Percentiles rank a stretch among this genome's conserved stretches.
These are phyloP conservation scores for Aspergillus tubingensis DNA, from an alignment of 2,329 filamentous ascomycete genomes.

Conservation along the genomic window DNA sequence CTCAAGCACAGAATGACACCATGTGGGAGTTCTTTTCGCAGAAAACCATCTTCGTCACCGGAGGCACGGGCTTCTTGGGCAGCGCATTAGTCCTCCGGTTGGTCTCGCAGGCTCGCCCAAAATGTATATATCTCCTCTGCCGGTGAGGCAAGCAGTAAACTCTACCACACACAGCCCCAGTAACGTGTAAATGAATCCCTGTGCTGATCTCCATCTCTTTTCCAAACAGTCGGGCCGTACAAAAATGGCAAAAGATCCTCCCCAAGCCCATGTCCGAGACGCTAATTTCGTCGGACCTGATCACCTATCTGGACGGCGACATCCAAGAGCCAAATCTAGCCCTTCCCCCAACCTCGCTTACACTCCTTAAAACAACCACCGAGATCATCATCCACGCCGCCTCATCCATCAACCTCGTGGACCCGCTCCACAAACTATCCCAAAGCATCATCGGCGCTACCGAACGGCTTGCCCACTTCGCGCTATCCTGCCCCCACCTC, in stretches of 20 bases:
- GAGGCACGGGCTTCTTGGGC: conserved; percentile 21
- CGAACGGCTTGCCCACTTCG: conserved; percentile 11
- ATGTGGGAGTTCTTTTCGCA: conserved; percentile 22
- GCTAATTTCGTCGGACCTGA: neutral
- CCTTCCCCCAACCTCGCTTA: neutral
- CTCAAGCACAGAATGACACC: neutral
- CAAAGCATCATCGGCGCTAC: conserved; percentile 12
- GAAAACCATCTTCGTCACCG: conserved; percentile 20
- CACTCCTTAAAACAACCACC: conserved; percentile 1
- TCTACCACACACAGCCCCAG: neutral
- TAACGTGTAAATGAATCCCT: neutral
- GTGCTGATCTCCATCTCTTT: neutral
- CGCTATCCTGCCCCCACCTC: conserved; percentile 10
- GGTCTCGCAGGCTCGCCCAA: neutral
- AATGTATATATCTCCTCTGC: conserved; percentile 18
- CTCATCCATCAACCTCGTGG: conserved; percentile 14
- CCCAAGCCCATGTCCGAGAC: neutral
- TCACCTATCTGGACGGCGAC: conserved; percentile 19
- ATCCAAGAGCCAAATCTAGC: conserved; percentile 15
- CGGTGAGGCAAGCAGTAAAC: conserved; percentile 15
- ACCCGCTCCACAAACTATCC: neutral
- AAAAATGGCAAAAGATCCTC: conserved; percentile 14
- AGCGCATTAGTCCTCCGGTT: conserved; percentile 18
- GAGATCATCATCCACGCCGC: conserved; percentile 23
- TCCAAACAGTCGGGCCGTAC: neutral